Evolutionary conservation across 2,329 filamentous ascomycete species (phyloP), one percentile per base, ranked within the genome.

Genomic region (Aspergillus proliferans): DNA sequence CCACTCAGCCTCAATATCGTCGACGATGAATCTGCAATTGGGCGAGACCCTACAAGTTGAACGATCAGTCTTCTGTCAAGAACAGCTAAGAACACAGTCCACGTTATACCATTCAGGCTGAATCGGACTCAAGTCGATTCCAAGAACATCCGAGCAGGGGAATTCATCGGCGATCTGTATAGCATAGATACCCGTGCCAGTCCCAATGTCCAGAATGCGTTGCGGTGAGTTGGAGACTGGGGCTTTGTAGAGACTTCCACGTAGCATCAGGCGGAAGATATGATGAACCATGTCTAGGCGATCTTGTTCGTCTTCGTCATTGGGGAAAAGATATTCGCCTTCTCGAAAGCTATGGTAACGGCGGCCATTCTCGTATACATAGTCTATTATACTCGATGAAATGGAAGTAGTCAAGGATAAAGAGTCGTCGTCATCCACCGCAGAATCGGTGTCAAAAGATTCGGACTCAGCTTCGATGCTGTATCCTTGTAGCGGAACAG

Each of bases 141-240:
- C 70, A 14, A 68, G 54, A n/a, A 69, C 58, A 47, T 56, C 49
- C 2, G 69, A 64, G 24, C 58, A 57, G 3, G 70, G 69, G 47
- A 63, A 70, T 43, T 63, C 58, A 54, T 72, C 69, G 14, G 68
- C 70, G 43, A 72, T 65, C 36, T 72, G 68, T 24, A 73, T 65
- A 6, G 70, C 69, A 69, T 69, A 73, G 21, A 71, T 68, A 1
- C 71, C 70, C 41, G 66, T 74, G 12, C 71, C 71, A 9, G 69
- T 72, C 5, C 70, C 71, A 7, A 73, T 52, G 47, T 74, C 71
- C 26, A 74, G 55, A 12, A 73, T 65, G 15, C 62, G 61, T 22
- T 53, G 52, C 1, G 63, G 60, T 1, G 55, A 30, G 2, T 43
- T 28, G 1, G 41, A 26, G 4, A 68, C 30, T 2, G 62, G 59